Evolutionary conservation across 2,329 filamentous ascomycete genomes (phyloP).

Genomic region (Periglandula ipomoeae): DNA sequence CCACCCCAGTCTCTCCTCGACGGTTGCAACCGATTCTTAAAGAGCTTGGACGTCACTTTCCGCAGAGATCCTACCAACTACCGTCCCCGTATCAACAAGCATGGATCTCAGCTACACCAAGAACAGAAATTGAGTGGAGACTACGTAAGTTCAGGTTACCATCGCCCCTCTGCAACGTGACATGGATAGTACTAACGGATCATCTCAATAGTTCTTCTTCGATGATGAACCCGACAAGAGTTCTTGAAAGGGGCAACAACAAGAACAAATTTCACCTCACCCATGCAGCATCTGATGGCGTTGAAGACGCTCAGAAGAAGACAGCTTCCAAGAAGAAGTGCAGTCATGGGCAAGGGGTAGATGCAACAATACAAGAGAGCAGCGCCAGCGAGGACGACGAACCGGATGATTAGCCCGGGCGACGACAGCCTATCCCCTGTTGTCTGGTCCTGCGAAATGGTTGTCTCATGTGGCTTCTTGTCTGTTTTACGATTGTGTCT

Average conservation of each 20-base stretch:
- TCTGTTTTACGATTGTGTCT: too few relatives aligned
- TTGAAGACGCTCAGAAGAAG: slow-evolving; percentile 33
- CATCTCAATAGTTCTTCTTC: slow-evolving; percentile 71
- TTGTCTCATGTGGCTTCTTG: slow-evolving; percentile 4
- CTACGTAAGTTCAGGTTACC: slow-evolving; percentile 54
- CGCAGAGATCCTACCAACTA: slow-evolving; percentile 93
- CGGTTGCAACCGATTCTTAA: slow-evolving; percentile 92
- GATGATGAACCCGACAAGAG: slow-evolving; percentile 58
- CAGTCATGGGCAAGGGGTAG: slow-evolving; percentile 19
- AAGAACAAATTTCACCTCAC: slow-evolving; percentile 21
- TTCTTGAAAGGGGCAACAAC: slow-evolving; percentile 47
- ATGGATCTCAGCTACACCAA: slow-evolving; percentile 89
- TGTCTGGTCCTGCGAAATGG: slow-evolving; percentile 46
- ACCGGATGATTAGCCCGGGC: slow-evolving; percentile 51
- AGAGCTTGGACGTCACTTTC: slow-evolving; percentile 97
- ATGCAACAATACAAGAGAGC: slow-evolving; percentile 30
- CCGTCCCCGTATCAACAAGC: slow-evolving; percentile 97
- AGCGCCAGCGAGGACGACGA: slow-evolving; percentile 56
- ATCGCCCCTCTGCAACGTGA: background rate
- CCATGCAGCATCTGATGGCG: slow-evolving; percentile 29
- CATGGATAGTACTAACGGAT: slow-evolving; percentile 12
- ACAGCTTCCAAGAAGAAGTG: slow-evolving; percentile 20
- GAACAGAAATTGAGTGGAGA: slow-evolving; percentile 93
- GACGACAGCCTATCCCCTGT: slow-evolving; percentile 60
- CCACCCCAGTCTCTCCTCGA: slow-evolving; percentile 84